phyloP scores from a whole-genome alignment of 129 eudicot genomes.

The Artemisia argyi region DNA sequence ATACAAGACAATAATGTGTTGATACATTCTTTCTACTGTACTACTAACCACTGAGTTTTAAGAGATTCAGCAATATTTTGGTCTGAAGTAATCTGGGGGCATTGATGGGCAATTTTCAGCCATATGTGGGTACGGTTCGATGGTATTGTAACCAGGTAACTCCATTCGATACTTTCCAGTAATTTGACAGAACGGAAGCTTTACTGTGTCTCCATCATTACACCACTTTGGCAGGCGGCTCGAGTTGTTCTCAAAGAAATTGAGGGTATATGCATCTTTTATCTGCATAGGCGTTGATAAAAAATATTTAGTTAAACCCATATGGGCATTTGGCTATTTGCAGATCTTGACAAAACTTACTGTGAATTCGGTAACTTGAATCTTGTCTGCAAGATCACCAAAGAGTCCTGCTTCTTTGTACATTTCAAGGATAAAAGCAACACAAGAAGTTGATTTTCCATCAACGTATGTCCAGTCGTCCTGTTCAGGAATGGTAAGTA shows the following conservation, averaged over 20 bases:
- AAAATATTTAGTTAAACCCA: not conserved
- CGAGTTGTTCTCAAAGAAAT: conserved; percentile 76
- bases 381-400: conserved; percentile 56
- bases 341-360: conserved; percentile 50
- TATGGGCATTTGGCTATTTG: not conserved
- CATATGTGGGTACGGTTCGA: conserved; percentile 89
- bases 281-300: conserved; percentile 51
- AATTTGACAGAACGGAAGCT: conserved; percentile 87
- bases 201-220: conserved; percentile 71
- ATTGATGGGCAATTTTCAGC: conserved; percentile 87
- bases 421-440: conserved; percentile 86
- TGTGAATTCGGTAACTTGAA: conserved; percentile 94
- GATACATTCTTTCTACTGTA: not conserved
- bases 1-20: conserved; percentile 13
- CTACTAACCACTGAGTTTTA: not conserved
- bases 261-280: conserved; percentile 90
- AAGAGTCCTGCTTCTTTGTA: conserved; percentile 97
- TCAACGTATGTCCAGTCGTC: conserved; percentile 89
- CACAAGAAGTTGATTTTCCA: conserved; percentile 89
- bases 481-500: conserved; percentile 82
- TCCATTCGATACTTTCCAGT: conserved; percentile 91
- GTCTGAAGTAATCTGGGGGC: conserved; percentile 77
- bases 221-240: conserved; percentile 96
- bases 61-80: conserved; percentile 55
- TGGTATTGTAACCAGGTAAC: conserved; percentile 78